Conservation (phyloP, 164 flowering plant genomes). For the Stephania yunnanensis region DNA sequence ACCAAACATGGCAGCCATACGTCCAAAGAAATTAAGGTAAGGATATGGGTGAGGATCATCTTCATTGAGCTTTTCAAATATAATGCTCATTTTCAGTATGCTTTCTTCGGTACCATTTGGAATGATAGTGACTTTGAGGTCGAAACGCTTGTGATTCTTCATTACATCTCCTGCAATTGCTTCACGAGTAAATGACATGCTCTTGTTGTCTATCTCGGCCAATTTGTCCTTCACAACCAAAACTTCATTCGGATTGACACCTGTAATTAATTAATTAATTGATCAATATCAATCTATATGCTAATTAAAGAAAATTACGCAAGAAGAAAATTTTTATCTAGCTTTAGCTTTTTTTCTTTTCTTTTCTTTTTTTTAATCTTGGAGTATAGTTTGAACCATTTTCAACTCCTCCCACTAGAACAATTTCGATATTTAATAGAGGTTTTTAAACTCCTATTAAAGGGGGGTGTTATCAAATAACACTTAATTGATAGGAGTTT, state of each 20-base stretch:
- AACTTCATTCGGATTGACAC: not conserved
- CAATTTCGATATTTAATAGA: too few relatives aligned
- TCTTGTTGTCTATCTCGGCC: not conserved
- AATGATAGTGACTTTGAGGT: not conserved
- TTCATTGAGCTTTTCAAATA: conserved; percentile 10
- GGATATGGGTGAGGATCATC: conserved; percentile 1
- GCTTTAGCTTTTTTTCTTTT: too few relatives aligned
- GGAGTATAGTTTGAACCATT: too few relatives aligned
- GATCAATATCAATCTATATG: too few relatives aligned
- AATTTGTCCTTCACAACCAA: conserved; percentile 5
- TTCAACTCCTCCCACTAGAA: too few relatives aligned
- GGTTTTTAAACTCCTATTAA: too few relatives aligned
- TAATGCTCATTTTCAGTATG: conserved; percentile 6
- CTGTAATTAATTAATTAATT: not conserved
- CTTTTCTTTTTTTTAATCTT: too few relatives aligned
- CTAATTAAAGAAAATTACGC: too few relatives aligned
- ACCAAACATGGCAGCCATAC: too few relatives aligned
- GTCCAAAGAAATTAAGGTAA: not conserved
- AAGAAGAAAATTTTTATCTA: too few relatives aligned
- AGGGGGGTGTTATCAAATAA: too few relatives aligned
- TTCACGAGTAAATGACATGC: not conserved
- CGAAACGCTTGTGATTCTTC: conserved; percentile 5
- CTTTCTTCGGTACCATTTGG: not conserved
- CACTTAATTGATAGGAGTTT: too few relatives aligned
- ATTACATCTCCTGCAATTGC: not conserved